These are phyloP conservation scores for Medicago arabica DNA, from an alignment of 306 rosid genomes.

Conservation along the genomic window DNA sequence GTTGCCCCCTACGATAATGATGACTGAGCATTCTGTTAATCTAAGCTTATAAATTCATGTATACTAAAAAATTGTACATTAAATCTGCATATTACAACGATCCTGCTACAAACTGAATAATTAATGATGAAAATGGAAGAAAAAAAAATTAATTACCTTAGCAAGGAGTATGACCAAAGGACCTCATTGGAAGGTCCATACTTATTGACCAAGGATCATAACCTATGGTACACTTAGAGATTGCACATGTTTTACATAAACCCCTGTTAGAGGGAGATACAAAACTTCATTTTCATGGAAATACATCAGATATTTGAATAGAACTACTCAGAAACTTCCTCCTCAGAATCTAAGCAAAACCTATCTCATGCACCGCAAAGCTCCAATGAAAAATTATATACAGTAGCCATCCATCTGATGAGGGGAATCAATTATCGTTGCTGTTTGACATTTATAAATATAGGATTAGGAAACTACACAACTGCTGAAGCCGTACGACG, in stretches of 20 bases:
- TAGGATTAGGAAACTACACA: slow-evolving; percentile 51
- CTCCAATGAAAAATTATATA: slow-evolving; percentile 54
- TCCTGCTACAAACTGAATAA: slow-evolving; percentile 56
- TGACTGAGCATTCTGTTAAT: slow-evolving; percentile 36
- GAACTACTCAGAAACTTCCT: slow-evolving; percentile 40
- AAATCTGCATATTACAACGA: slow-evolving; percentile 53
- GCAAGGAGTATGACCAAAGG: slow-evolving; percentile 56
- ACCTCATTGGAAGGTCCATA: slow-evolving; percentile 48
- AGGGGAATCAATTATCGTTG: slow-evolving; percentile 19
- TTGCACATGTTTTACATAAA: slow-evolving; percentile 47
- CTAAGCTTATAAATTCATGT: slow-evolving; percentile 53
- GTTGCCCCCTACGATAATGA: slow-evolving; percentile 38
- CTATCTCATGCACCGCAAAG: slow-evolving; percentile 38
- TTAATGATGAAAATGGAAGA: slow-evolving; percentile 33
- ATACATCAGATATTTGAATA: slow-evolving; percentile 43
- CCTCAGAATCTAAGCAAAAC: slow-evolving; percentile 29
- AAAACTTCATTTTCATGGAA: slow-evolving; percentile 49
- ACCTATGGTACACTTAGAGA: slow-evolving; percentile 41
- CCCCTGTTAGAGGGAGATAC: slow-evolving; percentile 38
- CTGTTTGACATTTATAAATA: slow-evolving; percentile 36
- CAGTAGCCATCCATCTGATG: slow-evolving; percentile 49
- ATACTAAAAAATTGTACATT: slow-evolving; percentile 59
- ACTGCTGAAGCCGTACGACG: slow-evolving; percentile 87
- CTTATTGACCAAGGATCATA: slow-evolving; percentile 51
- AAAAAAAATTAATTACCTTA: slow-evolving; percentile 46